Conservation (phyloP, 257 asterid species). For the Echium plantagineum region DNA sequence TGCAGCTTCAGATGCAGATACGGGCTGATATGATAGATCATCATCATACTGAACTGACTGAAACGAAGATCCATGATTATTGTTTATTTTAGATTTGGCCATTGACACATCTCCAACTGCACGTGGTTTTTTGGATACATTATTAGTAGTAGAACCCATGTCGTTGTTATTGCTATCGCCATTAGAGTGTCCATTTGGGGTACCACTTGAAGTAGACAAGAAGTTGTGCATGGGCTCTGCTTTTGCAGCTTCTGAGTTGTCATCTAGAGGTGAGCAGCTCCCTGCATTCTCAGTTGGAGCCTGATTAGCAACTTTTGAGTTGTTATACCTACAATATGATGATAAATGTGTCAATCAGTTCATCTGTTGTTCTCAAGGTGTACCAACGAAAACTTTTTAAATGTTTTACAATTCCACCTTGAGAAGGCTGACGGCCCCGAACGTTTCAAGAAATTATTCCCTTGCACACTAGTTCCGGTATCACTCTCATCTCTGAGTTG, state of each 20-base stretch:
- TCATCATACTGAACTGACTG: slow-evolving; percentile 24
- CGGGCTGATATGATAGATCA: slow-evolving; percentile 14
- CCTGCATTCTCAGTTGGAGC: slow-evolving; percentile 31
- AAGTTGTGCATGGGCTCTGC: slow-evolving; percentile 26
- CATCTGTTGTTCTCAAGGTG: neutral
- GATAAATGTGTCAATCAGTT: neutral
- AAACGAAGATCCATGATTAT: slow-evolving; percentile 19
- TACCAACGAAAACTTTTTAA: neutral
- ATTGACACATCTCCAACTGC: slow-evolving; percentile 13
- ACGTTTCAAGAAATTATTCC: slow-evolving; percentile 31
- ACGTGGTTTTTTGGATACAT: slow-evolving; percentile 21
- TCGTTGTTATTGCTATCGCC: slow-evolving; percentile 40
- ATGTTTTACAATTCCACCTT: slow-evolving; percentile 16
- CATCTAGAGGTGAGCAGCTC: slow-evolving; percentile 34
- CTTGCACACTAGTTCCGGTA: slow-evolving; percentile 24
- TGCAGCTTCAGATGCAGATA: slow-evolving; percentile 12
- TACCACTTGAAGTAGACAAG: slow-evolving; percentile 25
- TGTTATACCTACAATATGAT: slow-evolving; percentile 26
- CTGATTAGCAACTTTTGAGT: slow-evolving; percentile 25
- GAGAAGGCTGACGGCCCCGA: slow-evolving; percentile 43
- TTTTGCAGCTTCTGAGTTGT: slow-evolving; percentile 33
- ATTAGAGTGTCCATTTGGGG: slow-evolving; percentile 34
- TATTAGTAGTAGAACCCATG: slow-evolving; percentile 42
- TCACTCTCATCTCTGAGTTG: slow-evolving; percentile 22
- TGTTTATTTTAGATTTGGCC: slow-evolving; percentile 12